phyloP scores from a whole-genome alignment of 495 filamentous ascomycete species.

The Parmelia sp. region DNA sequence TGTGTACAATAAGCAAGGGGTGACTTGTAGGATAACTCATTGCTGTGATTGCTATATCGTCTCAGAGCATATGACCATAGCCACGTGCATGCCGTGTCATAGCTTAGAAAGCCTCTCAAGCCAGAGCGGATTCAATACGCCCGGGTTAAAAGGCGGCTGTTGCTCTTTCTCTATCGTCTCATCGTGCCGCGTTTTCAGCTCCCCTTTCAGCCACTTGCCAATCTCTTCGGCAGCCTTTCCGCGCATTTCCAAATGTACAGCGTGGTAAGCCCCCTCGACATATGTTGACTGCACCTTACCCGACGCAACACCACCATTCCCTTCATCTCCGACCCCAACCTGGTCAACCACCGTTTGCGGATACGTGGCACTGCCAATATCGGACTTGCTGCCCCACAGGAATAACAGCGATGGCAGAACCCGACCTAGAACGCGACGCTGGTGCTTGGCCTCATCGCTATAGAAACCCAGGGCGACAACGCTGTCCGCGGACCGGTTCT shows the following conservation, averaged over 20 bases:
- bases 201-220: constrained; percentile 6
- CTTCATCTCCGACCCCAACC: constrained; percentile 14
- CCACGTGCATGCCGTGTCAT: neutral
- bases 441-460: constrained; percentile 3
- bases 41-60: constrained; percentile 7
- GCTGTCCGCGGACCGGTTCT: neutral
- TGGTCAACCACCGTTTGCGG: neutral
- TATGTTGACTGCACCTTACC: constrained; percentile 11
- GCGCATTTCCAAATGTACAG: constrained; percentile 15
- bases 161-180: neutral
- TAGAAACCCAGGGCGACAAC: constrained; percentile 13
- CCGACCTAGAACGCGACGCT: neutral
- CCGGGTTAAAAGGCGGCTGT: constrained; percentile 1
- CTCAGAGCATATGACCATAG: neutral
- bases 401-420: constrained; percentile 7
- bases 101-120: constrained; percentile 13
- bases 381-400: constrained; percentile 8
- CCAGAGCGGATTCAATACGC: constrained; percentile 4
- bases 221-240: constrained; percentile 8
- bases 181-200: constrained; percentile 9
- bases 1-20: constrained; percentile 12
- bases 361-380: constrained; percentile 8
- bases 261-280: constrained; percentile 10
- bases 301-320: constrained; percentile 18
- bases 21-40: constrained; percentile 8